A percentile compares a stretch with the other conserved stretches of the same genome.
These are phyloP conservation scores for Neonothopanus nambi DNA, from an alignment of 1,284 basidiomycete species.

Conservation along the genomic window DNA sequence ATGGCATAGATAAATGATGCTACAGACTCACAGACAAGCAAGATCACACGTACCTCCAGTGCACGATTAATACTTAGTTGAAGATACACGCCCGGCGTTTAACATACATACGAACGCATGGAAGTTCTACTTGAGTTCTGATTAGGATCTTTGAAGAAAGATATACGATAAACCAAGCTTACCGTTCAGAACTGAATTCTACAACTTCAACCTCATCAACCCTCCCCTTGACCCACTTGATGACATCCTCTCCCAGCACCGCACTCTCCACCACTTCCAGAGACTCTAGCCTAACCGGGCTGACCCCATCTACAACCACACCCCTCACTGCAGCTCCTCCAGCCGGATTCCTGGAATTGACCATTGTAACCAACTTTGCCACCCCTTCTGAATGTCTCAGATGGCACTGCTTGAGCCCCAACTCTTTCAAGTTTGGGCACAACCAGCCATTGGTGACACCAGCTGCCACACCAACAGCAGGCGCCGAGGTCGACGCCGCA, in stretches of 20 bases:
- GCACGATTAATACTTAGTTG: no score
- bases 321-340: constrained; percentile 22
- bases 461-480: background rate
- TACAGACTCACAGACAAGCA: no score
- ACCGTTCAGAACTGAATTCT: no score
- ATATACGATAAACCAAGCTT: no score
- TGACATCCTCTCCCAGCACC: background rate
- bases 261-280: constrained; percentile 65
- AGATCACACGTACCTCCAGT: no score
- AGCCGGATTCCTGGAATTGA: constrained; percentile 66
- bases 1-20: no score
- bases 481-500: background rate
- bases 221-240: constrained; percentile 1
- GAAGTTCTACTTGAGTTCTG: no score
- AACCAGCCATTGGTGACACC: background rate
- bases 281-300: constrained; percentile 48
- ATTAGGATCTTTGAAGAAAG: no score
- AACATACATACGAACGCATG: no score
- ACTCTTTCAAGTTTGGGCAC: constrained; percentile 27
- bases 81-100: no score
- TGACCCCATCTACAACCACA: constrained; percentile 33
- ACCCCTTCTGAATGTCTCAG: constrained; percentile 46
- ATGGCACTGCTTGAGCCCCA: constrained; percentile 23
- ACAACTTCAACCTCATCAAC: constrained; percentile 3
- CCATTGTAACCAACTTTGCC: constrained; percentile 63